phyloP scores from a whole-genome alignment of 176 grass and related monocot genomes.

The Triticum monococcum region DNA sequence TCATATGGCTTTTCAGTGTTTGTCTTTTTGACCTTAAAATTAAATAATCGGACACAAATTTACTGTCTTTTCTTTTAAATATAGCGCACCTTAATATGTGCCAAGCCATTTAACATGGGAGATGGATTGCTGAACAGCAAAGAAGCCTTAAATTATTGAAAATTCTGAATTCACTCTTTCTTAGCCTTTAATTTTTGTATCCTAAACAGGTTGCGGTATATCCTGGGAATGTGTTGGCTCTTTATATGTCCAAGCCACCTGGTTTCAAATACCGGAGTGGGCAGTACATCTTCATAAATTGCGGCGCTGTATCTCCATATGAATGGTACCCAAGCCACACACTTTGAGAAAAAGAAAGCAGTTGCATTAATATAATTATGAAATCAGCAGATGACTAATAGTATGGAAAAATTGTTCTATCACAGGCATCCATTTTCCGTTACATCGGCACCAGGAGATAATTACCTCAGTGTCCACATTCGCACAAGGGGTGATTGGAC shows the following conservation, averaged over 20 bases:
- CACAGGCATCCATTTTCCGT: slow-evolving; percentile 95
- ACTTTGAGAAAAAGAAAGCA: background rate
- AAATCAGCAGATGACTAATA: slow-evolving; percentile 18
- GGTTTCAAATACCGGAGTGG: slow-evolving; percentile 87
- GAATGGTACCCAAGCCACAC: slow-evolving; percentile 58
- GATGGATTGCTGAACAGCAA: background rate
- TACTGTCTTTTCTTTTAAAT: background rate
- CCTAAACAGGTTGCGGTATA: slow-evolving; percentile 73
- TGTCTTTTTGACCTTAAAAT: slow-evolving; percentile 13
- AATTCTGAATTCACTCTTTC: background rate
- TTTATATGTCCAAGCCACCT: slow-evolving; percentile 87
- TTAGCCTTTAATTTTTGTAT: slow-evolving; percentile 4
- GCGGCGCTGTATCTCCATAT: slow-evolving; percentile 75
- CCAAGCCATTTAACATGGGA: background rate
- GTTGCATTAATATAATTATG: slow-evolving; percentile 6
- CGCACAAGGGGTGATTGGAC: slow-evolving; percentile 97
- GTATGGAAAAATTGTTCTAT: slow-evolving; percentile 1
- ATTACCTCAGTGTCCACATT: slow-evolving; percentile 94
- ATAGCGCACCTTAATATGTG: background rate
- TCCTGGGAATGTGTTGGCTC: slow-evolving; percentile 79
- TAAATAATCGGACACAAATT: background rate
- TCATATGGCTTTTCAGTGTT: background rate
- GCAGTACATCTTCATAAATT: slow-evolving; percentile 93
- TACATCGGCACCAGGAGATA: slow-evolving; percentile 86
- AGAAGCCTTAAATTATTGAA: background rate